These are phyloP conservation scores for Aspergillus ustus DNA, from an alignment of 2,329 filamentous ascomycete species.

Conservation along the genomic window DNA sequence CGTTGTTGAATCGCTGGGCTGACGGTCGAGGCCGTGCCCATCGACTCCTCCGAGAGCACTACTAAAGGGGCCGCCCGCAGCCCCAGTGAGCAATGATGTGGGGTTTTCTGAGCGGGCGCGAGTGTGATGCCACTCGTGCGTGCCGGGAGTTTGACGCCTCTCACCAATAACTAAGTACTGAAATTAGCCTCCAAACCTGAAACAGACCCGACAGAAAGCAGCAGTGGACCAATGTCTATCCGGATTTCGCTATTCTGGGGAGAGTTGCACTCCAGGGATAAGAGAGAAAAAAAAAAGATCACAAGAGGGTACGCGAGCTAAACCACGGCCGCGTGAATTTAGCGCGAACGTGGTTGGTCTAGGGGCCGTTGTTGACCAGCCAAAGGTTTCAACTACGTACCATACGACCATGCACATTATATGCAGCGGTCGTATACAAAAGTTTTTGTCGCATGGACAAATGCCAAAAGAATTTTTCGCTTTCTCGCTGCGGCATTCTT, in stretches of 20 bases:
- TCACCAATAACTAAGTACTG: constrained; percentile 30
- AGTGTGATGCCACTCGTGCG: constrained; percentile 65
- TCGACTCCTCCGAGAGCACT: constrained; percentile 39
- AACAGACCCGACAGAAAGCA: constrained; percentile 7
- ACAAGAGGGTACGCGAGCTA: constrained; percentile 35
- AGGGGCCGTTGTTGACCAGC: constrained; percentile 10
- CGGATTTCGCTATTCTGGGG: constrained; percentile 12
- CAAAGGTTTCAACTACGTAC: constrained; percentile 1
- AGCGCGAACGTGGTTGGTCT: constrained; percentile 34
- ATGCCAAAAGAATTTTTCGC: constrained; percentile 3
- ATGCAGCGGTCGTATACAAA: constrained; percentile 8
- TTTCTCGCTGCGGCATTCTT: constrained; percentile 1
- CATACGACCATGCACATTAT: constrained; percentile 12
- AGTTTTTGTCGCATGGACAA: constrained; percentile 4
- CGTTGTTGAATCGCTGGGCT: constrained; percentile 35
- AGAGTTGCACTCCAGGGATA: constrained; percentile 20
- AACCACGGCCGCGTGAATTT: constrained; percentile 27
- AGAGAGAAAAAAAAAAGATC: constrained; percentile 23
- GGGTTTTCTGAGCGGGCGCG: constrained; percentile 70
- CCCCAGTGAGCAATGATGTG: constrained; percentile 59
- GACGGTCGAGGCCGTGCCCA: constrained; percentile 39
- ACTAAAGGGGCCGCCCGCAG: constrained; percentile 45
- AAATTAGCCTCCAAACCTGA: constrained; percentile 19
- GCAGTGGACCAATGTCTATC: constrained; percentile 8
- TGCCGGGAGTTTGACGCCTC: constrained; percentile 47